Evolutionary conservation across 1,139 yeast genomes (phyloP), one percentile per base, ranked within the genome.

Genomic region (Pneumocystis wakefieldiae): DNA sequence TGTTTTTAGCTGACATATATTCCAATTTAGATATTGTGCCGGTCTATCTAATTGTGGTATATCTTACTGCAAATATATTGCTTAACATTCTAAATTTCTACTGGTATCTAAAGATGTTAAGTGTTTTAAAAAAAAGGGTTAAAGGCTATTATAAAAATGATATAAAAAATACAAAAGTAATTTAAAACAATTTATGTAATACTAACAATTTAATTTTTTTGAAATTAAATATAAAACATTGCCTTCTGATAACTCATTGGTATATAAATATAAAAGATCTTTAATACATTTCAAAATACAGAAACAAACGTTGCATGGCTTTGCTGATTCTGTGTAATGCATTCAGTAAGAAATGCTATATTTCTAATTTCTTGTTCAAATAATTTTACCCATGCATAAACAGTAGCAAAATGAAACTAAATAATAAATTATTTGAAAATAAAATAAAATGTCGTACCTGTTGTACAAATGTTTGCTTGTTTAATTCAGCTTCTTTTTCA

Each of bases 331-430:
- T 77, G 80, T 19, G 80, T 79, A 67, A 77, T 77, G 77, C 99
- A 94, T 77, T 94, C 99, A 61, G 97, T 96, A 67, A 94, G 91
- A 98, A 98, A 94, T 29, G 97, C 88, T 68, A 94, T 85, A 74
- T 94, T 94, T 75, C 98, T 82, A 66, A 94, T 83, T 75, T 94
- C 99, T 76, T 94, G 98, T 76, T 94, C 98, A 72, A 87, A 87
- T 24, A 96, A 84, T 76, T 90, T 86, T 73, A 94, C 82, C 95
- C 97, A 92, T 5, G 97, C 96, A 92, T 96, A 94, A 64, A 92
- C 80, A 1, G 96, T 86, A 60, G 92, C 82, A 70, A 87, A 82
- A 17, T 97, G 86, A 73, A 94, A 94, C 59, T 65, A 36, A 24
- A 28, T 48, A 48, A 42, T 24, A 19, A 48, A 12, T 3, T 48